Conservation (phyloP, 192 early-diverging fungal genomes). For the Coemansia sp. region DNA sequence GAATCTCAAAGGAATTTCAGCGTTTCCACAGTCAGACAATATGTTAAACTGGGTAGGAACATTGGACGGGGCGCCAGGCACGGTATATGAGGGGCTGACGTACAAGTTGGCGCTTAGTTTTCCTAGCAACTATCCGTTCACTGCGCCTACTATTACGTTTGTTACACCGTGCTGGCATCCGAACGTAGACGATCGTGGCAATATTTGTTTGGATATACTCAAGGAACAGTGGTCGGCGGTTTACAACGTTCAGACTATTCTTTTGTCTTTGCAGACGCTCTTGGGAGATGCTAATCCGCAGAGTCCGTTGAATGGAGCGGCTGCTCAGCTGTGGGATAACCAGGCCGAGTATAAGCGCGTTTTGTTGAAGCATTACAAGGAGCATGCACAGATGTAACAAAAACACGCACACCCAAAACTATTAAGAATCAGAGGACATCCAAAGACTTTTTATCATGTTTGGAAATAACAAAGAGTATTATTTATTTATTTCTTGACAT, state of each 20-base stretch:
- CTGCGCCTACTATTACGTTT: conserved; percentile 93
- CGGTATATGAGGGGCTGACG: conserved; percentile 91
- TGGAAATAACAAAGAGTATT: too few species aligned
- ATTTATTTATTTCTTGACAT: neutral
- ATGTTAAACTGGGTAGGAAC: conserved; percentile 81
- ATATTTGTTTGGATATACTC: conserved; percentile 94
- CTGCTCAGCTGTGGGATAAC: conserved; percentile 83
- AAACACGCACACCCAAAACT: neutral
- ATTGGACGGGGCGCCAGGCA: conserved; percentile 87
- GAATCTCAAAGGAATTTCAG: conserved; percentile 63
- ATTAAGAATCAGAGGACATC: too few species aligned
- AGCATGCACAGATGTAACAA: conserved; percentile 15
- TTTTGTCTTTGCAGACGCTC: conserved; percentile 91
- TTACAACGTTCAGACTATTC: conserved; percentile 96
- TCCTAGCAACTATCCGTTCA: conserved; percentile 79
- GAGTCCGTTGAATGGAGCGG: conserved; percentile 91
- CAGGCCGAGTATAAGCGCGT: conserved; percentile 54
- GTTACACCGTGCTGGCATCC: conserved; percentile 92
- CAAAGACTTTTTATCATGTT: neutral
- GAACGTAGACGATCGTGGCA: conserved; percentile 88
- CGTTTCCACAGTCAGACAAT: conserved; percentile 69
- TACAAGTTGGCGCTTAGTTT: conserved; percentile 83
- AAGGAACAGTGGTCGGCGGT: conserved; percentile 94
- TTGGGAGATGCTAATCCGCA: conserved; percentile 90
- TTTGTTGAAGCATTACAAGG: conserved; percentile 55